Evolutionary conservation across 2,329 filamentous ascomycete species (phyloP), one percentile per base, ranked within the genome.

Genomic region (Penicillium sp.): DNA sequence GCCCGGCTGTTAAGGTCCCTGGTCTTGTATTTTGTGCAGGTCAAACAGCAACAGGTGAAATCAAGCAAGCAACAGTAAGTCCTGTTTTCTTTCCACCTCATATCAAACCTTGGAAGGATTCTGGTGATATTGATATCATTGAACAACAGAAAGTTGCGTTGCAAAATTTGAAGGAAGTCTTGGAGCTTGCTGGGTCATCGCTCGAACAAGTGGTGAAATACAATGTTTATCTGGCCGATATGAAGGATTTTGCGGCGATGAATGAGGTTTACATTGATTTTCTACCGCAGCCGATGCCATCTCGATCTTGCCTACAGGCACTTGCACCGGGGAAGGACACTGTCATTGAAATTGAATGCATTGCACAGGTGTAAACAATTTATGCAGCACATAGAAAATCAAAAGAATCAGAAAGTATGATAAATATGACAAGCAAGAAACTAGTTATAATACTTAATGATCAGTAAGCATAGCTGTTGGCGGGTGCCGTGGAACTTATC

Each of bases 191-290:
- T 0, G 84, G 84, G 1, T 83, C 79, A 52, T 78, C 74, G 53
- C 73, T 87, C n/a, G 74, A 80, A n/a, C 83, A 86, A 48, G 79
- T 84, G 0, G 80, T 88, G 70, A 87, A 88, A 71, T 80, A 85
- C 64, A 88, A 87, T 65, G 77, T 88, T 35, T 89, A 84, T 68
- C 70, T 89, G 9, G 82, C 81, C 3, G 80, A 80, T 56, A 88
- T 88, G 84, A 76, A 80, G 50, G 78, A 88, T 68, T 63, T 63
- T 14, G 54, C 59, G 14, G 59, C 59, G 13, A 63, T 63, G 61
- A 63, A 63, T 50, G 66, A 70, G 47, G 68, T 59, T 4, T 70
- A 70, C 55, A 67, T 77, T 50, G 73, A 74, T 1, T 77, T 77
- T 41, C 61, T 77, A 6, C 75, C 75, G 11, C 63, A 75, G 62